Conservation (phyloP, 1,284 basidiomycete genomes). For the Sanghuangporus weigelae region DNA sequence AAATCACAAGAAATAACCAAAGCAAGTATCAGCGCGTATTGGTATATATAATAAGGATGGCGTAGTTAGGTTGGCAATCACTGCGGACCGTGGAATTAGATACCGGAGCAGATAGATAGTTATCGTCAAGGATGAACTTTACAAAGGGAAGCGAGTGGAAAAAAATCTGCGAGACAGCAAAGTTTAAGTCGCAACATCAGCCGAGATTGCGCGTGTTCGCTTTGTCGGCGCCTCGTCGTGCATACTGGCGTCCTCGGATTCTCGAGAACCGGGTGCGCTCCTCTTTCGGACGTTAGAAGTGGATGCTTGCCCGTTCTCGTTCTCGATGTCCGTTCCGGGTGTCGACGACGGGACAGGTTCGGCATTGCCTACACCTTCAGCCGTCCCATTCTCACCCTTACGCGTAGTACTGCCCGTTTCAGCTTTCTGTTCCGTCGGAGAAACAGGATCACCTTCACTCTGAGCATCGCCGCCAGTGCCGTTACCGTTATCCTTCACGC, state of each 20-base stretch:
- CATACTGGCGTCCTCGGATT: neutral
- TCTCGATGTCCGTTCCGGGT: conserved; percentile 3
- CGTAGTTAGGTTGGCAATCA: too few species aligned
- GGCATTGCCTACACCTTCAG: neutral
- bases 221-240: conserved; percentile 8
- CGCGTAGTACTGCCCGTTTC: neutral
- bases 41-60: too few species aligned
- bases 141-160: too few species aligned
- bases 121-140: too few species aligned
- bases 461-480: neutral
- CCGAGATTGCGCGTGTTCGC: neutral
- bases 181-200: neutral
- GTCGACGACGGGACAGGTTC: conserved; percentile 1
- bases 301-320: neutral
- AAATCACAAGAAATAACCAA: neutral
- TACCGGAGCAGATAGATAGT: too few species aligned
- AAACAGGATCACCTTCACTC: neutral
- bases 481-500: neutral
- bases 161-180: neutral
- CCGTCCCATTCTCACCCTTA: neutral
- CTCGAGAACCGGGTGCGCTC: neutral
- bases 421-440: neutral
- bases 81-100: too few species aligned
- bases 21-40: neutral
- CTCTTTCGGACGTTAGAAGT: neutral